Percentiles rank a stretch among this genome's conserved stretches.
phyloP scores from a whole-genome alignment of 169 alveolate species.

The Eimeria maxima region DNA sequence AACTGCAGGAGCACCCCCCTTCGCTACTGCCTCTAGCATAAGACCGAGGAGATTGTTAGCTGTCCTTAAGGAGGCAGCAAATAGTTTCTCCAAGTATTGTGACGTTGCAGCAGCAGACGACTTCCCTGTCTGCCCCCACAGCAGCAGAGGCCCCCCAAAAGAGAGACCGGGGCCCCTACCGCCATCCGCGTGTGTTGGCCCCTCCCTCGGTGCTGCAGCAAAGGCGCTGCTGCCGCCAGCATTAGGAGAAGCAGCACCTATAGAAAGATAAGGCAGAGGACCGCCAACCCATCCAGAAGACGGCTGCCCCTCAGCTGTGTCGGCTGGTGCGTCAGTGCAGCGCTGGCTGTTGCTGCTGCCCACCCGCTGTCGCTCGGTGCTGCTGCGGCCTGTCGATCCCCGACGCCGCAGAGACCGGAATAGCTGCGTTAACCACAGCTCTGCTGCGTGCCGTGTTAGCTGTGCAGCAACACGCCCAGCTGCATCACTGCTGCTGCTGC shows the following conservation, averaged over 20 bases:
- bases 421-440: constrained; percentile 52
- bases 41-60: constrained; percentile 3
- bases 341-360: neutral
- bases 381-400: neutral
- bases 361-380: neutral
- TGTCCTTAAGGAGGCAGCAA: neutral
- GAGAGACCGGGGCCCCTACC: constrained; percentile 4
- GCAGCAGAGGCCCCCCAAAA: constrained; percentile 30
- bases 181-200: neutral
- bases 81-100: neutral
- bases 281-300: neutral
- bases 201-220: neutral
- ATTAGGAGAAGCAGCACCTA: neutral
- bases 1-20: constrained; percentile 7
- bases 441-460: constrained; percentile 79
- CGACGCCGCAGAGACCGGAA: constrained; percentile 7
- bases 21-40: neutral
- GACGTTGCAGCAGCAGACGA: constrained; percentile 12
- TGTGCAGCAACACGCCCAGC: constrained; percentile 77
- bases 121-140: neutral
- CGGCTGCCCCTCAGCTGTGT: neutral
- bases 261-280: neutral
- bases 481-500: constrained; percentile 10
- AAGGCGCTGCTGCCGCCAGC: neutral
- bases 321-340: neutral